These are phyloP conservation scores for Exophiala alcalophila DNA, from an alignment of 2,329 filamentous ascomycete species.

Conservation along the genomic window DNA sequence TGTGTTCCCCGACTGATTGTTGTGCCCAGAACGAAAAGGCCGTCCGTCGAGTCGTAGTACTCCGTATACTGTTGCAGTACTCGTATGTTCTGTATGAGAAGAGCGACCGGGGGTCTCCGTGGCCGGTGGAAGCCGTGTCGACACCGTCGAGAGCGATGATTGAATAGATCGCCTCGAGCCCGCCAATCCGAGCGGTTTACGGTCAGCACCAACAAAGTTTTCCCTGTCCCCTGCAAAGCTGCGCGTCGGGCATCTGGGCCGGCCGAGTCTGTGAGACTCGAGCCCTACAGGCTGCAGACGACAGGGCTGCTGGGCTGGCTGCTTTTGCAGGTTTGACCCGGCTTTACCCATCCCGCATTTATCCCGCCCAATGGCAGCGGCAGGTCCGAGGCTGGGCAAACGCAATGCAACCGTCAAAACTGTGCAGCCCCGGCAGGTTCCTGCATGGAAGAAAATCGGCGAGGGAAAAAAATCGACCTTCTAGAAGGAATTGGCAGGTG, in stretches of 20 bases:
- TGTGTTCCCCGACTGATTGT: no score
- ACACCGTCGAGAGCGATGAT: no score
- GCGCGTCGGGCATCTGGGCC: slow-evolving; percentile 12
- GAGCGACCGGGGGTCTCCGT: no score
- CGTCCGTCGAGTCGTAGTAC: no score
- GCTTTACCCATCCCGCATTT: neutral
- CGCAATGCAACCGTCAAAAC: slow-evolving; percentile 19
- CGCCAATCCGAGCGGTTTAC: slow-evolving; percentile 8
- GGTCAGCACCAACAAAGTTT: slow-evolving; percentile 15
- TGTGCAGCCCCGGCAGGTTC: slow-evolving; percentile 23
- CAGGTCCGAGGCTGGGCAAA: neutral
- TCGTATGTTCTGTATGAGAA: no score
- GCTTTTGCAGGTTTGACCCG: neutral
- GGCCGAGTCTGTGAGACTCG: neutral
- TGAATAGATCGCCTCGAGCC: neutral
- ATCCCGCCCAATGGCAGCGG: no score
- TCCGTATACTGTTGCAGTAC: no score
- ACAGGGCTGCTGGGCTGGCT: slow-evolving; percentile 1
- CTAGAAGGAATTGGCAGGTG: slow-evolving; percentile 11
- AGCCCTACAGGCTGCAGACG: slow-evolving; percentile 10
- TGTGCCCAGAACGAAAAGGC: no score
- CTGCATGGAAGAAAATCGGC: slow-evolving; percentile 23
- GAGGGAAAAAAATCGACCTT: slow-evolving; percentile 13
- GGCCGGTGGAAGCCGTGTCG: no score
- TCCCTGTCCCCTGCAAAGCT: slow-evolving; percentile 14